Conservation (phyloP, 1,139 yeast genomes). For the Candida anutae region DNA sequence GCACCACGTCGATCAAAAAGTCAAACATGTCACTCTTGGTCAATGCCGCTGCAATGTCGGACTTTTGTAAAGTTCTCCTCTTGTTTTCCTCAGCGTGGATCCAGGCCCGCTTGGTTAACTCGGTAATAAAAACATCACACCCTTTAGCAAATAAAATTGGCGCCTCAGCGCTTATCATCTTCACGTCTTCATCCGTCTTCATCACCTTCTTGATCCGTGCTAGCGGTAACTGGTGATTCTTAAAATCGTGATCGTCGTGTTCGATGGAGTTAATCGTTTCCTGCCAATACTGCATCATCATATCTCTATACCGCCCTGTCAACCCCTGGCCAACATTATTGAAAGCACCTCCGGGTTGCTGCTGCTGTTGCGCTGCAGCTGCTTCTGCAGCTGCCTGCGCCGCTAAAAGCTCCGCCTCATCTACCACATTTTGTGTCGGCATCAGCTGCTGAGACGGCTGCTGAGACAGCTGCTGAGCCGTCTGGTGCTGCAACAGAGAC, state of each 20-base stretch:
- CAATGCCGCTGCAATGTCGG: slow-evolving; percentile 92
- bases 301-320: slow-evolving; percentile 70
- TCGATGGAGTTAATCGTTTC: slow-evolving; percentile 87
- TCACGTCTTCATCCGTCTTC: slow-evolving; percentile 96
- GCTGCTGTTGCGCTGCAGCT: slow-evolving; percentile 40
- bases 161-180: slow-evolving; percentile 97
- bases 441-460: not conserved
- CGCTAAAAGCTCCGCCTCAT: slow-evolving; percentile 19
- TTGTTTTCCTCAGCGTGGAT: slow-evolving; percentile 95
- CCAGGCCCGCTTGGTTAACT: slow-evolving; percentile 97
- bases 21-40: slow-evolving; percentile 97
- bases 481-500: slow-evolving; percentile 5
- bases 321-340: slow-evolving; percentile 93
- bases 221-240: slow-evolving; percentile 86
- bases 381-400: slow-evolving; percentile 45
- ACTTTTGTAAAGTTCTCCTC: slow-evolving; percentile 84
- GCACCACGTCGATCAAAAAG: slow-evolving; percentile 90
- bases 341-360: slow-evolving; percentile 62
- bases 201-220: slow-evolving; percentile 93
- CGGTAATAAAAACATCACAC: slow-evolving; percentile 93
- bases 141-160: slow-evolving; percentile 96
- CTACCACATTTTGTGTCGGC: slow-evolving; percentile 10
- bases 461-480: slow-evolving; percentile 1
- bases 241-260: slow-evolving; percentile 84
- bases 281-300: slow-evolving; percentile 97